Evolutionary conservation across 1,139 yeast species (phyloP).

Genomic region (Magnusiomyces starmeri): DNA sequence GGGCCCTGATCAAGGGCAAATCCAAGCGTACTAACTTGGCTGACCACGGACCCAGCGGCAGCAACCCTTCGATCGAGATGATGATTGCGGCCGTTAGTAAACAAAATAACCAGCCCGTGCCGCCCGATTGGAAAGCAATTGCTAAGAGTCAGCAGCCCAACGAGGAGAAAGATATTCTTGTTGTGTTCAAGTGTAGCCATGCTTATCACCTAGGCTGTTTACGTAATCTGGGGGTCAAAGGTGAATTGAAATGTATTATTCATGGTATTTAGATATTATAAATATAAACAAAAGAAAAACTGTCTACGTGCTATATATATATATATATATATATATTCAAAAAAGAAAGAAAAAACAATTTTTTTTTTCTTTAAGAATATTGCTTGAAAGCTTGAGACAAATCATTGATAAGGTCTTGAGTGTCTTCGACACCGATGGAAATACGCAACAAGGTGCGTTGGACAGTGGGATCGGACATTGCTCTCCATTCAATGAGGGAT

Average conservation of each 20-base stretch:
- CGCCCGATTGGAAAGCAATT: slow-evolving; percentile 11
- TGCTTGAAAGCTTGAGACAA: slow-evolving; percentile 40
- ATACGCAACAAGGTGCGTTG: slow-evolving; percentile 55
- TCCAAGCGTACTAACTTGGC: slow-evolving; percentile 14
- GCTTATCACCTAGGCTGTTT: slow-evolving; percentile 63
- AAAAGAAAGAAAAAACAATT: too few species aligned
- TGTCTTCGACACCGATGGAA: slow-evolving; percentile 72
- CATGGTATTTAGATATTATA: too few species aligned
- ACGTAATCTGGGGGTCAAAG: slow-evolving; percentile 37
- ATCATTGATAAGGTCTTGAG: slow-evolving; percentile 66
- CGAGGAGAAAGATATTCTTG: slow-evolving; percentile 26
- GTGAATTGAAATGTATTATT: slow-evolving; percentile 15
- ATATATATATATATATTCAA: too few species aligned
- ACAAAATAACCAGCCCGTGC: neutral
- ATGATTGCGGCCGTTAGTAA: neutral
- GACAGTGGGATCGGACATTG: slow-evolving; percentile 57
- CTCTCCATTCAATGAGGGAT: slow-evolving; percentile 86
- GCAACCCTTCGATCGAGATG: neutral
- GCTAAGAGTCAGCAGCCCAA: slow-evolving; percentile 21
- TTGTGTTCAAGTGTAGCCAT: slow-evolving; percentile 53
- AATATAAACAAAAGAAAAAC: neutral
- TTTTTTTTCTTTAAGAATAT: neutral
- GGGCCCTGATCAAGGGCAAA: slow-evolving; percentile 9
- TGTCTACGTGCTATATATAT: too few species aligned
- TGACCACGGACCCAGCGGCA: neutral